A percentile compares a stretch with the other conserved stretches of the same genome.
Evolutionary conservation across 345 rosid genomes (phyloP).

Genomic region (Combretum micranthum): DNA sequence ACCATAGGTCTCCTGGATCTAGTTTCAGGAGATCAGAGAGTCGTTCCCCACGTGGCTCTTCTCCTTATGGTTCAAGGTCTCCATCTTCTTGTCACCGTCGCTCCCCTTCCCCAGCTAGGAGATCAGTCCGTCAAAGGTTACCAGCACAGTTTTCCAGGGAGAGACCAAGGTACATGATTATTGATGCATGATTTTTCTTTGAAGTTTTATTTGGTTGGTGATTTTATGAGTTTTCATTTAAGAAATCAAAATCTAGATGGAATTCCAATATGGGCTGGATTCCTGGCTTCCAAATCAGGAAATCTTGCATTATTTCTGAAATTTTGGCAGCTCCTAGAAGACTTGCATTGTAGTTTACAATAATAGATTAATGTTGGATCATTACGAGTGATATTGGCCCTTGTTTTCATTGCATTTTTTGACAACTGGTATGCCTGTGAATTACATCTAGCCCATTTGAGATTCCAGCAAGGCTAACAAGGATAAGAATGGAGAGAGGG

Average conservation of each 20-base stretch:
- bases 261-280: too few relatives aligned
- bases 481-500: slow-evolving; percentile 1
- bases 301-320: too few relatives aligned
- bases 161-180: slow-evolving; percentile 33
- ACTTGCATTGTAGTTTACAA: too few relatives aligned
- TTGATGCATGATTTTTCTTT: not conserved
- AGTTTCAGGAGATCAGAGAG: slow-evolving; percentile 31
- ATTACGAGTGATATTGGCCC: too few relatives aligned
- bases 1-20: slow-evolving; percentile 27
- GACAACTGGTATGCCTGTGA: not conserved
- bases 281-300: too few relatives aligned
- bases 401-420: not conserved
- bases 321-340: too few relatives aligned
- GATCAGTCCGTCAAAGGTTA: slow-evolving; percentile 31
- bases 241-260: too few relatives aligned
- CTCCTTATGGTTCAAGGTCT: slow-evolving; percentile 30
- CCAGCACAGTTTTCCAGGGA: slow-evolving; percentile 35
- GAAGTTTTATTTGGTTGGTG: not conserved
- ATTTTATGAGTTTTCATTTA: too few relatives aligned
- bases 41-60: slow-evolving; percentile 35
- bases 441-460: slow-evolving; percentile 4
- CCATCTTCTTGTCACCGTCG: slow-evolving; percentile 36
- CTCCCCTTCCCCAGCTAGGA: slow-evolving; percentile 36
- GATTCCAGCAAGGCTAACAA: slow-evolving; percentile 9
- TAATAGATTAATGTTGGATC: too few relatives aligned